phyloP scores from a whole-genome alignment of 2,329 filamentous ascomycete species.

The Trichophyton benhamiae region DNA sequence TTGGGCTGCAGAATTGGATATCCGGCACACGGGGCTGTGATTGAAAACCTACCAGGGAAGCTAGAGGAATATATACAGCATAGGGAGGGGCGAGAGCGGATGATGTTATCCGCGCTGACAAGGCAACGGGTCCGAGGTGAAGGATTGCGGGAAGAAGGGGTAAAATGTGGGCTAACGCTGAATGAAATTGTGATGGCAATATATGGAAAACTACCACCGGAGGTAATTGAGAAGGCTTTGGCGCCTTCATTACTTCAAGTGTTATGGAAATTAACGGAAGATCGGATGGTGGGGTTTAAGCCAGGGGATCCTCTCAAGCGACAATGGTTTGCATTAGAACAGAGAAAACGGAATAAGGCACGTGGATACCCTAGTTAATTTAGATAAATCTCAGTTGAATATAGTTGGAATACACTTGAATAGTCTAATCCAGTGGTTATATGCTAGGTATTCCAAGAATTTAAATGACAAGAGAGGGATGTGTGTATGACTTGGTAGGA shows the following conservation, averaged over 20 bases:
- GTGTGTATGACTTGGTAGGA: not conserved
- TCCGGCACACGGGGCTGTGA: conserved; percentile 72
- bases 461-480: not conserved
- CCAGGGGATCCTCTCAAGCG: not conserved
- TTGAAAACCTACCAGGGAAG: conserved; percentile 57
- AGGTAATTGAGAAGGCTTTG: not conserved
- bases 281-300: not conserved
- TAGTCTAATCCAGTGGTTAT: not conserved
- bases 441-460: not conserved
- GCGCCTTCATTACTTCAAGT: not conserved
- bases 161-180: not conserved
- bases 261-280: not conserved
- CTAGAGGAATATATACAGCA: conserved; percentile 32
- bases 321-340: not conserved
- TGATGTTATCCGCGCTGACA: not conserved
- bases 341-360: not conserved
- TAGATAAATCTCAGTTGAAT: not conserved
- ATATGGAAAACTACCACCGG: not conserved
- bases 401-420: too few relatives aligned
- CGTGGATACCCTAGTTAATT: not conserved
- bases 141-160: not conserved
- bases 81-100: not conserved
- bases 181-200: not conserved
- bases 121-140: not conserved
- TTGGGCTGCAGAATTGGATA: conserved; percentile 53